These are phyloP conservation scores for Diutina neorugosa DNA, from an alignment of 1,139 yeast genomes.

Conservation along the genomic window DNA sequence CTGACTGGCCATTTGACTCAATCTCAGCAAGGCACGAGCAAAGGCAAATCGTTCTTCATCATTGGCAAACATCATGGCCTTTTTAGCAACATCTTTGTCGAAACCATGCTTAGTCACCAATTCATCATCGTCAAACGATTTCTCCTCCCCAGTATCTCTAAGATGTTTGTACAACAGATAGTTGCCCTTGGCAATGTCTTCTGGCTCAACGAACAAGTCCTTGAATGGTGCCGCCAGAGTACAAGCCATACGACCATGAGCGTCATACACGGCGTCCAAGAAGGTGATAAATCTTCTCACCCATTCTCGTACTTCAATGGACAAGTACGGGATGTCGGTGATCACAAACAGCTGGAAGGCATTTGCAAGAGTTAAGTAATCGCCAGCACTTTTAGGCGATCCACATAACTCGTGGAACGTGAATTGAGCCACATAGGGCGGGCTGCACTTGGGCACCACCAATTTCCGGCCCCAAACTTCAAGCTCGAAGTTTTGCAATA, in stretches of 20 bases:
- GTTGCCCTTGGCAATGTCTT: constrained; percentile 40
- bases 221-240: constrained; percentile 81
- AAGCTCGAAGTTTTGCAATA: constrained; percentile 25
- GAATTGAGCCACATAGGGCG: constrained; percentile 80
- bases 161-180: constrained; percentile 34
- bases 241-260: constrained; percentile 75
- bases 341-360: constrained; percentile 66
- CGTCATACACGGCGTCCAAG: constrained; percentile 89
- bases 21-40: constrained; percentile 83
- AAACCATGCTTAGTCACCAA: constrained; percentile 63
- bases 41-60: constrained; percentile 96
- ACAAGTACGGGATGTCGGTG: constrained; percentile 83
- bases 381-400: constrained; percentile 86
- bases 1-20: constrained; percentile 87
- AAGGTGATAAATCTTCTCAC: constrained; percentile 88
- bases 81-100: constrained; percentile 61
- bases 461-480: constrained; percentile 84
- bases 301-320: constrained; percentile 67
- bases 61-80: constrained; percentile 67
- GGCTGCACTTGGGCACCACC: constrained; percentile 61
- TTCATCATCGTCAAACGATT: constrained; percentile 42
- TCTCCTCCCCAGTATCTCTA: constrained; percentile 20
- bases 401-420: constrained; percentile 82
- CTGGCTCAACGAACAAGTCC: constrained; percentile 78
- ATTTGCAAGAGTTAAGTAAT: constrained; percentile 75